These are phyloP conservation scores for Symbiotaphrina buchneri DNA, from an alignment of 495 filamentous ascomycete genomes.

Conservation along the genomic window DNA sequence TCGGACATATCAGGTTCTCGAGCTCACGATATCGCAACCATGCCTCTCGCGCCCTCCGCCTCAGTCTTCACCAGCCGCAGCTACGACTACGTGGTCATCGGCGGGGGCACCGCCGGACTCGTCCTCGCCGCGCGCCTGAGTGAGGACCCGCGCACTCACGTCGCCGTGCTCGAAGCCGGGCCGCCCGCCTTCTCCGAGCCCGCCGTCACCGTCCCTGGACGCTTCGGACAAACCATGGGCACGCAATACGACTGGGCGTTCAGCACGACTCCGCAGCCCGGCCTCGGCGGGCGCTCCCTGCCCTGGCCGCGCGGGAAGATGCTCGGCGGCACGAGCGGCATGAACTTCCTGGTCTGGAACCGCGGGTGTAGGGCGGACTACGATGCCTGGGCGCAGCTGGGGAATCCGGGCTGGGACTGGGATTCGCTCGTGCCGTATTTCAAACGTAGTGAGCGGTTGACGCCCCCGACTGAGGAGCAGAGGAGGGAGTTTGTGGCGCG, in stretches of 20 bases:
- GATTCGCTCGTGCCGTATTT: constrained; percentile 33
- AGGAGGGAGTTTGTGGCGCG: constrained; percentile 26
- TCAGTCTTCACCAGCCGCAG: no score
- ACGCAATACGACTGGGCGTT: constrained; percentile 13
- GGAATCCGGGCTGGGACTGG: constrained; percentile 45
- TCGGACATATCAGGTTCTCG: no score
- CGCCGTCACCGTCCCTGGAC: no score
- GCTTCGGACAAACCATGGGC: constrained; percentile 11
- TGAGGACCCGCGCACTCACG: constrained; percentile 11
- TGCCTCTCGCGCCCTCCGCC: no score
- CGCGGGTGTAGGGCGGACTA: constrained; percentile 20
- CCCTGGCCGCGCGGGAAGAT: constrained; percentile 13
- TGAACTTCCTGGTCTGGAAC: constrained; percentile 16
- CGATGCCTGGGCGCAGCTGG: constrained; percentile 32
- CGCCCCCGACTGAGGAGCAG: constrained; percentile 11
- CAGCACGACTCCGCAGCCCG: constrained; percentile 9
- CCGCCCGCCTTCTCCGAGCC: constrained; percentile 29
- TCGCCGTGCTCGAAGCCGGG: constrained; percentile 25
- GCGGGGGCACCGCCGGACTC: constrained; percentile 14
- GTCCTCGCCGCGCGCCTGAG: constrained; percentile 13
- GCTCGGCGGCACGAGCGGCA: constrained; percentile 12
- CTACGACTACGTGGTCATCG: constrained; percentile 10
- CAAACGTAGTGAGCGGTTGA: constrained; percentile 10
- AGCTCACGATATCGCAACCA: no score
- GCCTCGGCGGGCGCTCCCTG: constrained; percentile 11